A percentile compares a stretch with the other conserved stretches of the same genome.
Evolutionary conservation across 768 basidiomycete species (phyloP).

Genomic region (Terana coerulea): DNA sequence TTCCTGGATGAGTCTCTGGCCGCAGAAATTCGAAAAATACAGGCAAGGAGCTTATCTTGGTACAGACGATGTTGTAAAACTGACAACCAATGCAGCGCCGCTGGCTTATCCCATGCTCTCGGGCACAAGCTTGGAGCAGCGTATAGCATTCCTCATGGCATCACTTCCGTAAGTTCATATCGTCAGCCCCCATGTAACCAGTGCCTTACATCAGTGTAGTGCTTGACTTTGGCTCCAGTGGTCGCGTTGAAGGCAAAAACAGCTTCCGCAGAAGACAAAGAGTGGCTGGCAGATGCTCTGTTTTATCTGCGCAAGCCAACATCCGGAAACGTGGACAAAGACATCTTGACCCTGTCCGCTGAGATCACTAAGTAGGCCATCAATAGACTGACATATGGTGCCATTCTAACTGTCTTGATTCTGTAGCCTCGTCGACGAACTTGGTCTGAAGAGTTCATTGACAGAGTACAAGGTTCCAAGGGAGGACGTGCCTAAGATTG

Average conservation of each 20-base stretch:
- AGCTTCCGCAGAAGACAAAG: slow-evolving; percentile 60
- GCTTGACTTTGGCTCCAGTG: slow-evolving; percentile 66
- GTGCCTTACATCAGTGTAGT: slow-evolving; percentile 38
- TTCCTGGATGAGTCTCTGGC: slow-evolving; percentile 81
- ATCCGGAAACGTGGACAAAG: slow-evolving; percentile 64
- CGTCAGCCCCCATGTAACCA: neutral
- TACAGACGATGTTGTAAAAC: neutral
- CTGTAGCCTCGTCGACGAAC: slow-evolving; percentile 51
- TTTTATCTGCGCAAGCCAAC: slow-evolving; percentile 56
- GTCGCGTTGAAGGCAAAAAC: slow-evolving; percentile 55
- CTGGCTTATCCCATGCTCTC: slow-evolving; percentile 75
- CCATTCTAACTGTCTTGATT: neutral
- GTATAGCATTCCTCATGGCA: slow-evolving; percentile 77
- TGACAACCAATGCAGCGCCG: slow-evolving; percentile 46
- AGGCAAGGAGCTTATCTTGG: slow-evolving; percentile 40
- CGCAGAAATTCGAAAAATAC: slow-evolving; percentile 52
- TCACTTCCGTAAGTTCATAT: slow-evolving; percentile 60
- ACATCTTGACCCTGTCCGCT: slow-evolving; percentile 48
- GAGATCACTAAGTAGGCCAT: slow-evolving; percentile 58
- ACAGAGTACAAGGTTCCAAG: slow-evolving; percentile 61
- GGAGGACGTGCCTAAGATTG: slow-evolving; percentile 50
- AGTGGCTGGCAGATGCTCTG: slow-evolving; percentile 50
- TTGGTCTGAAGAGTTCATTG: slow-evolving; percentile 58
- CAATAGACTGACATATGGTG: neutral
- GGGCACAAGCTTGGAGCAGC: slow-evolving; percentile 71